phyloP scores from a whole-genome alignment of 1,284 basidiomycete genomes.

The Cryptococcus wingfieldii region DNA sequence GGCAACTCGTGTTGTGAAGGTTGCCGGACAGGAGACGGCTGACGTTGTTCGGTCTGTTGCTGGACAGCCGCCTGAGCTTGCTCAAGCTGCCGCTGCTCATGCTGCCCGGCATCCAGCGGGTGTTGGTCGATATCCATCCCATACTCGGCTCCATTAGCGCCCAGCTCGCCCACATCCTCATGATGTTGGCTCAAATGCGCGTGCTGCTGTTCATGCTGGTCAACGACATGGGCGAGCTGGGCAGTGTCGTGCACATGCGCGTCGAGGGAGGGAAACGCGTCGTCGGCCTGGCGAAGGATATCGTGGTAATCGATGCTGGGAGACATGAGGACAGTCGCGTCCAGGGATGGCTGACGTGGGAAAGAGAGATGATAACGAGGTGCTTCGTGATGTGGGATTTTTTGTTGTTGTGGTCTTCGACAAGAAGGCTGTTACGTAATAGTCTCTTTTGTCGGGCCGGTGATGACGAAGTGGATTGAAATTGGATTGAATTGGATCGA shows the following conservation, averaged over 20 bases:
- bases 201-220: background rate
- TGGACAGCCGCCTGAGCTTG: too few relatives aligned
- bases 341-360: constrained; percentile 5
- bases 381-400: constrained; percentile 3
- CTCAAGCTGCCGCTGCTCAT: too few relatives aligned
- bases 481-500: too few relatives aligned
- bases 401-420: background rate
- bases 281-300: constrained; percentile 10
- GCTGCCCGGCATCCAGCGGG: too few relatives aligned
- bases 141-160: too few relatives aligned
- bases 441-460: background rate
- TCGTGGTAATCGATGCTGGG: constrained; percentile 11
- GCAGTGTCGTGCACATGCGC: background rate
- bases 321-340: constrained; percentile 9
- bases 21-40: too few relatives aligned
- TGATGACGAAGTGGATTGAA: too few relatives aligned
- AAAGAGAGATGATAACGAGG: background rate
- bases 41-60: too few relatives aligned
- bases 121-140: too few relatives aligned
- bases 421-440: constrained; percentile 3
- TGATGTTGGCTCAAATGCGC: too few relatives aligned
- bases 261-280: constrained; percentile 2
- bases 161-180: too few relatives aligned
- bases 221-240: background rate
- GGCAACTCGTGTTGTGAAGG: too few relatives aligned